phyloP scores from a whole-genome alignment of 208 protist species.

The Crithidia mellificae region DNA sequence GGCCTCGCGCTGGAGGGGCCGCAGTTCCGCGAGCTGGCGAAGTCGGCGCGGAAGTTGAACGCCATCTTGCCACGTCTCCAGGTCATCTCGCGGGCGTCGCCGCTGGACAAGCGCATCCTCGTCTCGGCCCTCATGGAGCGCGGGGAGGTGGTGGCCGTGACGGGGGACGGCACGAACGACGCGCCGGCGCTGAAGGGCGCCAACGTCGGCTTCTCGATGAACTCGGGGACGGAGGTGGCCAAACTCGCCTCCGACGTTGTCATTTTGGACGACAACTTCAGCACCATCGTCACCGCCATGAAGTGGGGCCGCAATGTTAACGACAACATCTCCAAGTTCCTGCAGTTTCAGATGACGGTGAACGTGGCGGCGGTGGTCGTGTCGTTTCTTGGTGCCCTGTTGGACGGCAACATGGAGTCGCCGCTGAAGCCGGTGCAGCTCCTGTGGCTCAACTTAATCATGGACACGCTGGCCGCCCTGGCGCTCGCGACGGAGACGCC shows the following conservation, averaged over 20 bases:
- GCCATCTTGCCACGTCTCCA: constrained; percentile 69
- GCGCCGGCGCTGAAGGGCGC: constrained; percentile 98
- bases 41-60: constrained; percentile 57
- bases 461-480: constrained; percentile 93
- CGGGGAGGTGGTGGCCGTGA: constrained; percentile 94
- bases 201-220: constrained; percentile 97
- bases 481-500: constrained; percentile 92
- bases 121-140: constrained; percentile 69
- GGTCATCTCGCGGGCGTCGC: constrained; percentile 95
- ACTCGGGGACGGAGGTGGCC: constrained; percentile 92
- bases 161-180: constrained; percentile 95
- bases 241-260: constrained; percentile 96
- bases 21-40: constrained; percentile 82
- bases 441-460: constrained; percentile 94
- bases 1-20: constrained; percentile 84
- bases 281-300: constrained; percentile 95
- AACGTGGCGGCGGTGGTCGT: constrained; percentile 94
- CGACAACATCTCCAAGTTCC: constrained; percentile 98
- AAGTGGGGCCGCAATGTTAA: constrained; percentile 98
- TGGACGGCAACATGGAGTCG: constrained; percentile 69
- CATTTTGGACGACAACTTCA: constrained; percentile 98
- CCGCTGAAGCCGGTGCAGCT: constrained; percentile 92
- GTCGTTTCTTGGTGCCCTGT: constrained; percentile 88
- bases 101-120: constrained; percentile 92
- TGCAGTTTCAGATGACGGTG: constrained; percentile 98